A percentile compares a stretch with the other conserved stretches of the same genome.
Conservation (phyloP, 202 grass and related monocot species). For the Zoysia matrella region DNA sequence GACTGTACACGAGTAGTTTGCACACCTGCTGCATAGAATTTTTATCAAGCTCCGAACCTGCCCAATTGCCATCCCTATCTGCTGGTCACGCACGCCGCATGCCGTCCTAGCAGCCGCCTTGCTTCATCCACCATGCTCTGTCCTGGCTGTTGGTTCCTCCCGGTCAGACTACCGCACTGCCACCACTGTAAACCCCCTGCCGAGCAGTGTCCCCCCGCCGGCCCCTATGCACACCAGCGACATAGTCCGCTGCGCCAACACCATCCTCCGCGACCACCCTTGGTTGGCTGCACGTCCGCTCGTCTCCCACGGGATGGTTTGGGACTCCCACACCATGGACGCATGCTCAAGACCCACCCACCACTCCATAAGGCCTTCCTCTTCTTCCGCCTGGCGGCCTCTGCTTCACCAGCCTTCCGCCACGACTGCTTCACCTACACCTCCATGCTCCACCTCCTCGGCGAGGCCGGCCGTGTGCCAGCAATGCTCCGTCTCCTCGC, state of each 20-base stretch:
- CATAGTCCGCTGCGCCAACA: conserved; percentile 43
- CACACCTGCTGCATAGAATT: too few species aligned
- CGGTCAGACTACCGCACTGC: neutral
- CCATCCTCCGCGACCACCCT: conserved; percentile 62
- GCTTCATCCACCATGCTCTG: conserved; percentile 41
- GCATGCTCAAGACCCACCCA: conserved; percentile 82
- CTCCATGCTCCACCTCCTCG: conserved; percentile 80
- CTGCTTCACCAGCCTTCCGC: conserved; percentile 51
- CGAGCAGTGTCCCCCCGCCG: conserved; percentile 17
- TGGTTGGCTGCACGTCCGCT: conserved; percentile 62
- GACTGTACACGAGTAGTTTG: too few species aligned
- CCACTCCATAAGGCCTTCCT: conserved; percentile 74
- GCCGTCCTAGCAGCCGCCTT: neutral
- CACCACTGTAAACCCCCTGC: neutral
- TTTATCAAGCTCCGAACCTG: too few species aligned
- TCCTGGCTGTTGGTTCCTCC: conserved; percentile 35
- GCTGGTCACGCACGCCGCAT: too few species aligned
- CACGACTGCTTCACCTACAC: conserved; percentile 88
- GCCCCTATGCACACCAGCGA: conserved; percentile 53
- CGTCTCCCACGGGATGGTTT: conserved; percentile 50
- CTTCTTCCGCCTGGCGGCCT: conserved; percentile 63
- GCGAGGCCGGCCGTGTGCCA: conserved; percentile 62
- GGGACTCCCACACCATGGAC: conserved; percentile 76
- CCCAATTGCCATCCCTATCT: too few species aligned
- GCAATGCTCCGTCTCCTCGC: conserved; percentile 70